Evolutionary conservation across 345 rosid genomes (phyloP), one percentile per base, ranked within the genome.

Genomic region (Citrus maxima): DNA sequence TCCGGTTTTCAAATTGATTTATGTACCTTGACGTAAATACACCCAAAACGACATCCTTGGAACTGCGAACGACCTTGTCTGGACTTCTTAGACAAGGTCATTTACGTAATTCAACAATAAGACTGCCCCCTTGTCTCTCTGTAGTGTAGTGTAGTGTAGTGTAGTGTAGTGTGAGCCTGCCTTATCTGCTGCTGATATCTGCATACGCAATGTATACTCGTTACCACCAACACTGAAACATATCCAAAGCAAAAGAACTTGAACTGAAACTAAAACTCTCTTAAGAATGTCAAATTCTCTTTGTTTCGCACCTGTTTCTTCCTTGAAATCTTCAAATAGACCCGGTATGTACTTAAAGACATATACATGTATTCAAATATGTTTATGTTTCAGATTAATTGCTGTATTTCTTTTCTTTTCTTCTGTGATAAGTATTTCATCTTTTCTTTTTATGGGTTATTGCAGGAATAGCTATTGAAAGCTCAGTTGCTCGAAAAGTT

Each of bases 401-500:
- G 27, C 27, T 59, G 35, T 56, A 59, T 76, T 34, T 72, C 27
- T 10, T 24, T 74, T 37, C 6, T 38, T 21, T 37, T 72, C 58
- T 16, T 67, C 32, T 28, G 27, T 59, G 68, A 60, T 16, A 34
- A 51, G 22, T 21, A 9, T 51, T 69, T 72, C 24, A 16, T 40
- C 27, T 63, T 80, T 68, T 1, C 25, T n/a, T 28, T 72, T 25
- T 14, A 30, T 75, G 61, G 63, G 72, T 21, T 21, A 37, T 71
- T 65, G 68, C 58, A 88, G 88, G 85, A 72, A 77, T 79, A 49
- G 18, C 84, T 49, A 66, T 74, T 76, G 89, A 86, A 73, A 77
- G 80, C 58, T 84, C 90, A 22, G 80, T 79, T 75, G 83, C 86
- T 46, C 86, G 86, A 72, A 86, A 79, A 81, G 81, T 82, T 87